These are phyloP conservation scores for Clarireedia homoeocarpa DNA, from an alignment of 2,329 filamentous ascomycete species.

Conservation along the genomic window DNA sequence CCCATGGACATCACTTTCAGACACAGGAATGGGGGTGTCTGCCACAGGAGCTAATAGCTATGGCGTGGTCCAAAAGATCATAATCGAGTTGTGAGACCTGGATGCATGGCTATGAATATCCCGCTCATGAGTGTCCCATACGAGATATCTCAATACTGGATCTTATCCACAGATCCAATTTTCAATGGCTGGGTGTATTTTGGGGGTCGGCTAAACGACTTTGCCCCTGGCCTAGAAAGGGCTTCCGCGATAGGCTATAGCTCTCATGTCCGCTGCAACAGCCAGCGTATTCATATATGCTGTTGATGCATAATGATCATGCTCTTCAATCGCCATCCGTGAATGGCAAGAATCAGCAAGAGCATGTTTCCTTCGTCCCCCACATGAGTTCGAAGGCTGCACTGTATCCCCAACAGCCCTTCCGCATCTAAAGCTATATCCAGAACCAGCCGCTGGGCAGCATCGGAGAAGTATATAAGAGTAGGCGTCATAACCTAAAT, in stretches of 20 bases:
- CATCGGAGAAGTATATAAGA: not conserved
- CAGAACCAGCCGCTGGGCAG: not conserved
- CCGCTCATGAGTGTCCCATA: constrained; percentile 29
- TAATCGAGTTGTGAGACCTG: constrained; percentile 22
- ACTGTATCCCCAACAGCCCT: not conserved
- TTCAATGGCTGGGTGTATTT: not conserved
- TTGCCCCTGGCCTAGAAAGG: not conserved
- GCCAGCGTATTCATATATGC: no score
- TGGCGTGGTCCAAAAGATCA: no score
- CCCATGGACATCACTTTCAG: no score
- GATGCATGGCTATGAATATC: constrained; percentile 38
- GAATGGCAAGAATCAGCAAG: not conserved
- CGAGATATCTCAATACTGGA: not conserved
- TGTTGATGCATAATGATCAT: no score
- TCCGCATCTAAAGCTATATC: not conserved
- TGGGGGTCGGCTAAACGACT: not conserved
- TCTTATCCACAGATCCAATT: not conserved
- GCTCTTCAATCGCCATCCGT: not conserved
- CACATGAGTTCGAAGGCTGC: not conserved
- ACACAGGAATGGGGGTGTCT: no score
- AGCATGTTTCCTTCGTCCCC: not conserved
- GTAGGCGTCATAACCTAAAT: not conserved
- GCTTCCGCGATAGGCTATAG: not conserved
- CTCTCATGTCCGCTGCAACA: not conserved
- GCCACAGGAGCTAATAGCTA: no score